Evolutionary conservation across 2,329 filamentous ascomycete species (phyloP).

Genomic region (Pseudocercospora eumusae): DNA sequence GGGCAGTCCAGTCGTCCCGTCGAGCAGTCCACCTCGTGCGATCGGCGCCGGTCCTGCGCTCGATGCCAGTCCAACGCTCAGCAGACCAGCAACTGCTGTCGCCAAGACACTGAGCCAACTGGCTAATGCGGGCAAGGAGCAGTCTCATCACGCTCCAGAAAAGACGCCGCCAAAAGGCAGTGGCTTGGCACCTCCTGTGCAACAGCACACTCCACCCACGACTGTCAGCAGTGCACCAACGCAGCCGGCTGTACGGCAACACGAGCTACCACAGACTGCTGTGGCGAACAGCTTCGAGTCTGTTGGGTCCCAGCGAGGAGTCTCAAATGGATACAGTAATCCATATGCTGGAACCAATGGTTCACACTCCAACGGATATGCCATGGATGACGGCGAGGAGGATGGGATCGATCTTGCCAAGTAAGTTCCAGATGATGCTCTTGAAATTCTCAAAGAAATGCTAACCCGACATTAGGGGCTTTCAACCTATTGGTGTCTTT

Average conservation of each 20-base stretch:
- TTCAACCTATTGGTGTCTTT: conserved; percentile 53
- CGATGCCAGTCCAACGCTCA: conserved; percentile 39
- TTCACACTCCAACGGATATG: conserved; percentile 29
- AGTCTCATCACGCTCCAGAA: conserved; percentile 19
- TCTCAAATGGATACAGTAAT: conserved; percentile 20
- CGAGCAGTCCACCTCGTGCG: conserved; percentile 36
- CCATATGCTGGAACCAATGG: conserved; percentile 13
- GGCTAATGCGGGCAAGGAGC: conserved; percentile 22
- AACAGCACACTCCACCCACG: conserved; percentile 32
- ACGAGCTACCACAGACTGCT: conserved; percentile 27
- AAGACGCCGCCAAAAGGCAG: conserved; percentile 26
- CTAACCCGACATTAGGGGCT: conserved; percentile 43
- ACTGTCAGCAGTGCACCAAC: conserved; percentile 26
- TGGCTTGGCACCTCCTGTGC: conserved; percentile 21
- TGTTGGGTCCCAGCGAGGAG: conserved; percentile 9
- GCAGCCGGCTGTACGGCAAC: conserved; percentile 25
- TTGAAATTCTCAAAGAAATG: conserved; percentile 6
- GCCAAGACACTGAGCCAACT: conserved; percentile 39
- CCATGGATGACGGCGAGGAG: conserved; percentile 47
- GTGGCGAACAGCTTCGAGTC: conserved; percentile 28
- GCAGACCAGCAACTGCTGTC: conserved; percentile 36
- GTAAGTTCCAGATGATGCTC: conserved; percentile 39
- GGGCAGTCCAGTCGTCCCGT: conserved; percentile 38
- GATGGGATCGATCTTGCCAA: conserved; percentile 53
- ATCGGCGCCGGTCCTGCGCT: conserved; percentile 23